Conservation (phyloP, 306 rosid genomes). For the Malus orientalis region DNA sequence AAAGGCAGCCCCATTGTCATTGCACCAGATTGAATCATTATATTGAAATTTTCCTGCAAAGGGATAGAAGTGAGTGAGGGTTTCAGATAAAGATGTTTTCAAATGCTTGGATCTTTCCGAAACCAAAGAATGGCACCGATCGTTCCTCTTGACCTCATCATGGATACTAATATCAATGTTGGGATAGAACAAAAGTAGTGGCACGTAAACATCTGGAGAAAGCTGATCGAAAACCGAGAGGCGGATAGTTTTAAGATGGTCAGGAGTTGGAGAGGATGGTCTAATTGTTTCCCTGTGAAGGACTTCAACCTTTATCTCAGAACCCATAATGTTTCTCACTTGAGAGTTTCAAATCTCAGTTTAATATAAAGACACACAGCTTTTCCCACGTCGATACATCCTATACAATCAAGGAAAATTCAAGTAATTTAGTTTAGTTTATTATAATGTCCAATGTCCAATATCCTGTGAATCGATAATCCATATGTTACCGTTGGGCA, state of each 20-base stretch:
- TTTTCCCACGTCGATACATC: too few relatives aligned
- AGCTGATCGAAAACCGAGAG: neutral
- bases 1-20: constrained; percentile 13
- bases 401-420: too few relatives aligned
- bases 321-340: neutral
- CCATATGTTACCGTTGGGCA: too few relatives aligned
- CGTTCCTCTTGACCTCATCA: too few relatives aligned
- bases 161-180: too few relatives aligned
- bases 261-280: neutral
- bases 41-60: neutral
- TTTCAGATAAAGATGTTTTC: neutral
- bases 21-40: neutral
- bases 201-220: neutral
- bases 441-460: too few relatives aligned
- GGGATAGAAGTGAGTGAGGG: constrained; percentile 8
- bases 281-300: neutral
- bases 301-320: neutral
- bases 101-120: neutral
- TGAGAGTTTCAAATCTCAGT: too few relatives aligned
- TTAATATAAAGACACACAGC: too few relatives aligned
- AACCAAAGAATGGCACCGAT: too few relatives aligned
- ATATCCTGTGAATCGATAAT: too few relatives aligned
- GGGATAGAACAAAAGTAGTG: neutral
- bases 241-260: neutral
- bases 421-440: too few relatives aligned